Conservation (phyloP, 306 rosid genomes). For the Dalbergia cultrata region DNA sequence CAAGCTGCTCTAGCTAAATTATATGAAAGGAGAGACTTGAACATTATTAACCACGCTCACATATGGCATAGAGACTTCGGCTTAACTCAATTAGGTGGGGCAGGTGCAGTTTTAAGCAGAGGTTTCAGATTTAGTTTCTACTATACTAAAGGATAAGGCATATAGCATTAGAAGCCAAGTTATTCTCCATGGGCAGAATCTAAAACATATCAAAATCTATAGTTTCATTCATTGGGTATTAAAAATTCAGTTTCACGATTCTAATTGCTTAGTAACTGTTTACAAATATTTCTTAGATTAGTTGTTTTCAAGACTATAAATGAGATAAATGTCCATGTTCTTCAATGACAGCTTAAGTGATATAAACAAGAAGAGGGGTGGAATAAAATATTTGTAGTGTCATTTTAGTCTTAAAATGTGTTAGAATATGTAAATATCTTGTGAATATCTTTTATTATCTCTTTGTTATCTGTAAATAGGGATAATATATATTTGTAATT, state of each 20-base stretch:
- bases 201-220: neutral
- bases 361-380: neutral
- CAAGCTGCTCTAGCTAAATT: constrained; percentile 20
- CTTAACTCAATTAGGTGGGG: constrained; percentile 1
- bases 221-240: constrained; percentile 11
- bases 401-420: constrained; percentile 7
- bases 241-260: neutral
- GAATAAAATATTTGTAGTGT: neutral
- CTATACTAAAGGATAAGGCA: neutral
- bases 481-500: too few species aligned
- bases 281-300: neutral
- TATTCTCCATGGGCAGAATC: constrained; percentile 28
- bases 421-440: too few species aligned
- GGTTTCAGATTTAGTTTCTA: constrained; percentile 27
- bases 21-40: neutral
- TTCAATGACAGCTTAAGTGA: constrained; percentile 7
- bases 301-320: neutral
- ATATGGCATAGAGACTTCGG: neutral
- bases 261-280: neutral
- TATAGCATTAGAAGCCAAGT: constrained; percentile 15
- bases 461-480: too few species aligned
- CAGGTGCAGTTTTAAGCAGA: neutral
- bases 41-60: constrained; percentile 19
- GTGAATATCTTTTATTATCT: too few species aligned
- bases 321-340: constrained; percentile 5